Evolutionary conservation across 768 basidiomycete genomes (phyloP), one percentile per base, ranked within the genome.

Genomic region (Dacryopinax primogenitus): DNA sequence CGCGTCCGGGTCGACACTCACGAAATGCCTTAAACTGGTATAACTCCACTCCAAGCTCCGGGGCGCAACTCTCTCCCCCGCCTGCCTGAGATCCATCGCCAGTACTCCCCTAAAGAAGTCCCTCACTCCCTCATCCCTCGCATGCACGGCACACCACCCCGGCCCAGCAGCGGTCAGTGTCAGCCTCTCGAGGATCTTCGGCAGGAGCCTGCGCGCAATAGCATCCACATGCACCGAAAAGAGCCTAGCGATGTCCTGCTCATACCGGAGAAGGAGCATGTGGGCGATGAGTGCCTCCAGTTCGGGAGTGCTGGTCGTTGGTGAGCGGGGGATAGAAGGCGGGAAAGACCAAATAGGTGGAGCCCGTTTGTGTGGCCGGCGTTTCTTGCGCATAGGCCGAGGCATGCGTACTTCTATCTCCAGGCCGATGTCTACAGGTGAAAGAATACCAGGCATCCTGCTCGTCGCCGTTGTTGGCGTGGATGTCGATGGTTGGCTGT

Each of bases 21-120:
- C 86, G 71, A 88, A 88, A 74, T 88, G 84, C 65, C 87, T 76
- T 32, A 88, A 75, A 33, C 86, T 87, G 1, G 87, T 88, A 73
- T 88, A 88, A 0, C 85, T 85, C 87, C 87, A 88, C 64, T 88
- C 74, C 21, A 88, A 85, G 69, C 85, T 86, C 78, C 87, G 88
- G 7, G 87, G 88, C 7, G 87, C 87, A 21, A 88, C 86, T 33
- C 87, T 80, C 69, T 88, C 87, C 18, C 87, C 87, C 0, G 86
- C 84, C 73, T 89, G 85, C 32, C 87, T 80, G 74, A 89, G 79
- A 71, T 89, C 87, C 86, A 89, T 88, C 66, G 80, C 80, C 67
- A 89, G 82, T 58, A 80, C 81, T 0, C 83, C 79, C 18, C 87
- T 79, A 73, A 88, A 84, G 72, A 86, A 87, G 70, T 88, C 86